These are phyloP conservation scores for Periconia sp. DNA, from an alignment of 2,329 filamentous ascomycete species.

Conservation along the genomic window DNA sequence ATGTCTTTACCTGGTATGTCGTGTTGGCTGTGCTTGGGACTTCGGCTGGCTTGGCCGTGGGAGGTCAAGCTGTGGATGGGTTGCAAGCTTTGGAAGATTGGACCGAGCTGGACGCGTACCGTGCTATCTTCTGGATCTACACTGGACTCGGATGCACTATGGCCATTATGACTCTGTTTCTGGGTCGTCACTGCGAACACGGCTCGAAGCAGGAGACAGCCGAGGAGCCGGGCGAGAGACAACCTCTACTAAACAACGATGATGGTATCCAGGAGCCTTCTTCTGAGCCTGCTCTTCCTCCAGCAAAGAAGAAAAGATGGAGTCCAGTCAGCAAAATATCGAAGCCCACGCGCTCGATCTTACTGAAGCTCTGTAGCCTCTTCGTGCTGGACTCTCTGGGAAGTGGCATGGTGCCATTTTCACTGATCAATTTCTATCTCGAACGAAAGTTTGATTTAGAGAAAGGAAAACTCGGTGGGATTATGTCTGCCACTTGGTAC, in stretches of 20 bases:
- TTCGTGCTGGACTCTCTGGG: conserved; percentile 74
- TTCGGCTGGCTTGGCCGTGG: conserved; percentile 37
- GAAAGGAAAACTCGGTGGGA: conserved; percentile 60
- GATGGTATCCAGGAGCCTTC: conserved; percentile 8
- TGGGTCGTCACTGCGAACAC: conserved; percentile 49
- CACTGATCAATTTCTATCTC: conserved; percentile 60
- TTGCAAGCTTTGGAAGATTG: conserved; percentile 40
- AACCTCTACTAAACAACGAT: conserved; percentile 30
- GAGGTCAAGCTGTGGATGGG: conserved; percentile 46
- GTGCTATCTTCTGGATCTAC: conserved; percentile 52
- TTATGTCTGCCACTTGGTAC: conserved; percentile 56
- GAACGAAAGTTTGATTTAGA: conserved; percentile 63
- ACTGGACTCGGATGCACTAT: conserved; percentile 49
- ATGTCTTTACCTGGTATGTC: conserved; percentile 50
- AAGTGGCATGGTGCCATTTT: conserved; percentile 67
- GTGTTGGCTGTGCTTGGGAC: conserved; percentile 46
- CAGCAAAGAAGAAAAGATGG: conserved; percentile 24
- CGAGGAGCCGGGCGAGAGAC: conserved; percentile 22
- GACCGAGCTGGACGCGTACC: conserved; percentile 46
- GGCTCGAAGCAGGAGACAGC: conserved; percentile 6
- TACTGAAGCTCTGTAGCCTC: conserved; percentile 69
- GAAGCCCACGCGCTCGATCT: conserved; percentile 58
- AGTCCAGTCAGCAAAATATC: conserved; percentile 62
- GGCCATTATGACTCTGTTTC: conserved; percentile 42
- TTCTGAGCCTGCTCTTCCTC: conserved; percentile 8